Conservation (phyloP, 768 basidiomycete species). For the Suillus placidus region DNA sequence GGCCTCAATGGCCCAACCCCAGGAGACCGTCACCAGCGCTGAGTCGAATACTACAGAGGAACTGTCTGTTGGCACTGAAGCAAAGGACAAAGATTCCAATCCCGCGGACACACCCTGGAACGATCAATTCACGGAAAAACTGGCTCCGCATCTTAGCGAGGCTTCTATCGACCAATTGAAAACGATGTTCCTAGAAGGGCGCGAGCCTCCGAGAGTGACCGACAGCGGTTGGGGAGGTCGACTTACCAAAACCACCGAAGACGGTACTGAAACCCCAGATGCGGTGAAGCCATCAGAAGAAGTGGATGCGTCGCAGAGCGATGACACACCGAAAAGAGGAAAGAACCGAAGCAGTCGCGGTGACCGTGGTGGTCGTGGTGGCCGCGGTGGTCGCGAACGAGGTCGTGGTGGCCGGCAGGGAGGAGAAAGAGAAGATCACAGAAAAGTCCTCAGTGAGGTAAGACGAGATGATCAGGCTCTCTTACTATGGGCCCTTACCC, state of each 20-base stretch:
- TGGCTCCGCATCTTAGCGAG: slow-evolving; percentile 67
- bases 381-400: slow-evolving; percentile 50
- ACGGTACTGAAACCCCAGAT: slow-evolving; percentile 22
- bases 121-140: slow-evolving; percentile 53
- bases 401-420: slow-evolving; percentile 45
- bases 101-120: slow-evolving; percentile 61
- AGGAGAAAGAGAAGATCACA: slow-evolving; percentile 58
- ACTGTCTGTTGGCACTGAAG: slow-evolving; percentile 10
- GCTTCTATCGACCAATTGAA: slow-evolving; percentile 64
- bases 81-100: slow-evolving; percentile 15
- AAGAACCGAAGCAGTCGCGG: slow-evolving; percentile 37
- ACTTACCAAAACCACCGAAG: slow-evolving; percentile 35
- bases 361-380: slow-evolving; percentile 41
- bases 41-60: slow-evolving; percentile 11
- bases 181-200: slow-evolving; percentile 78
- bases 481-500: slow-evolving; percentile 14
- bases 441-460: slow-evolving; percentile 83
- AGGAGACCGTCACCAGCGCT: slow-evolving; percentile 1
- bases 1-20: not conserved
- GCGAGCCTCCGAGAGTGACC: slow-evolving; percentile 70
- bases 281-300: slow-evolving; percentile 9
- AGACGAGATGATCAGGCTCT: slow-evolving; percentile 32
- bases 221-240: slow-evolving; percentile 77
- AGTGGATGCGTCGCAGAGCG: slow-evolving; percentile 23
- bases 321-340: slow-evolving; percentile 37